Conservation (phyloP, 2,329 filamentous ascomycete genomes). For the Amylocarpus encephaloides region DNA sequence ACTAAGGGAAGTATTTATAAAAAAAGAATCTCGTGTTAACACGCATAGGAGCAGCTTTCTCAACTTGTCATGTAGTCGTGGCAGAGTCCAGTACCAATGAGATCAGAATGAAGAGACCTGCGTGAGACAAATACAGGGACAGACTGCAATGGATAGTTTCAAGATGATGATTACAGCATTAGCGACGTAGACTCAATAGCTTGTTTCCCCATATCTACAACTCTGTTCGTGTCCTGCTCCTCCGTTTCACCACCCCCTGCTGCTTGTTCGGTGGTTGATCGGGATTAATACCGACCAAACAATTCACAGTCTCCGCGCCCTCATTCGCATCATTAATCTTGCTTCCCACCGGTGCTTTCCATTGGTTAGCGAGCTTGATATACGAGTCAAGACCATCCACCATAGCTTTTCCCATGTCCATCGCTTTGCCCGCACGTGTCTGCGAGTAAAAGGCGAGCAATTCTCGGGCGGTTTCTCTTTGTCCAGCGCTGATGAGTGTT, state of each 20-base stretch:
- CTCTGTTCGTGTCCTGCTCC: neutral
- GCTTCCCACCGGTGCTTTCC: neutral
- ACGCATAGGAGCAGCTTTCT: no score
- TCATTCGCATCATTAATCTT: neutral
- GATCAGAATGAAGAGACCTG: no score
- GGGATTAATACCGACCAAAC: neutral
- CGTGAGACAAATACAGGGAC: no score
- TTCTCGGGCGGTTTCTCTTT: neutral
- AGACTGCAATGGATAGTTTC: no score
- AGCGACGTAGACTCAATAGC: no score
- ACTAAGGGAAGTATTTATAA: no score
- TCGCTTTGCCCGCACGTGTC: neutral
- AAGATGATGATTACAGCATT: no score
- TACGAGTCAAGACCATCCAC: neutral
- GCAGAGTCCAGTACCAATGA: no score
- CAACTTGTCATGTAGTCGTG: no score
- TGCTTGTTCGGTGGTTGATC: constrained; percentile 1
- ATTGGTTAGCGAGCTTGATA: neutral
- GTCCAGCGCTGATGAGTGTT: neutral
- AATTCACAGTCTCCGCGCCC: neutral
- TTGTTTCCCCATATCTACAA: no score
- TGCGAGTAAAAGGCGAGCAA: neutral
- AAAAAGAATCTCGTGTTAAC: no score
- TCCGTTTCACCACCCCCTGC: neutral
- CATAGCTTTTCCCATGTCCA: neutral